A percentile compares a stretch with the other conserved stretches of the same genome.
Evolutionary conservation across 352 stramenopile genomes (phyloP).

Genomic region (Phytophthora kernoviae): DNA sequence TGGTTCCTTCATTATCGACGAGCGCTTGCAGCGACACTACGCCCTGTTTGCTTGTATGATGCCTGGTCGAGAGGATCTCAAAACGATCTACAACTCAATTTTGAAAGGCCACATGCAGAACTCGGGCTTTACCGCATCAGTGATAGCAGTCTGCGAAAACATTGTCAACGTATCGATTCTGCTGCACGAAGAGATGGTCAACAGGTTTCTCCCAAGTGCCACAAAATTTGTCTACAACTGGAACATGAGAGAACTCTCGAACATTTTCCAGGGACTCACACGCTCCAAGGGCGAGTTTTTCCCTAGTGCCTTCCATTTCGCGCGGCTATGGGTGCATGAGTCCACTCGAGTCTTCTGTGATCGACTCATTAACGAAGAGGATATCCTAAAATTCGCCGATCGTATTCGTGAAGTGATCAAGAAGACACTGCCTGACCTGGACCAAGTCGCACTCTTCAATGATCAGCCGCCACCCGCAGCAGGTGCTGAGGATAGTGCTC

Average conservation of each 20-base stretch:
- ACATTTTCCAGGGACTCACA: constrained; percentile 96
- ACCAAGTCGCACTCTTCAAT: constrained; percentile 85
- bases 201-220: constrained; percentile 95
- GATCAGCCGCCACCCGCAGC: constrained; percentile 44
- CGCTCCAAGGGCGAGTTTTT: constrained; percentile 94
- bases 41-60: constrained; percentile 96
- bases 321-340: constrained; percentile 96
- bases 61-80: constrained; percentile 93
- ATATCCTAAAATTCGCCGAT: constrained; percentile 93
- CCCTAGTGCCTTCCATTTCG: constrained; percentile 81
- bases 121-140: constrained; percentile 65
- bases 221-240: constrained; percentile 99
- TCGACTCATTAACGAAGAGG: constrained; percentile 95
- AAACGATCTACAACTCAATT: constrained; percentile 96
- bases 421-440: constrained; percentile 90
- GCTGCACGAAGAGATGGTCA: constrained; percentile 93
- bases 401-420: constrained; percentile 93
- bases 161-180: constrained; percentile 92
- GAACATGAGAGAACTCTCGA: constrained; percentile 97
- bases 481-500: constrained; percentile 24
- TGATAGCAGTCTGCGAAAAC: constrained; percentile 75
- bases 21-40: constrained; percentile 96
- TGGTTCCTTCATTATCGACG: constrained; percentile 97
- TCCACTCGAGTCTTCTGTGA: constrained; percentile 97
- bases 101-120: constrained; percentile 94